phyloP scores from a whole-genome alignment of 23 red algal species.

The Gracilaria gracilis region DNA sequence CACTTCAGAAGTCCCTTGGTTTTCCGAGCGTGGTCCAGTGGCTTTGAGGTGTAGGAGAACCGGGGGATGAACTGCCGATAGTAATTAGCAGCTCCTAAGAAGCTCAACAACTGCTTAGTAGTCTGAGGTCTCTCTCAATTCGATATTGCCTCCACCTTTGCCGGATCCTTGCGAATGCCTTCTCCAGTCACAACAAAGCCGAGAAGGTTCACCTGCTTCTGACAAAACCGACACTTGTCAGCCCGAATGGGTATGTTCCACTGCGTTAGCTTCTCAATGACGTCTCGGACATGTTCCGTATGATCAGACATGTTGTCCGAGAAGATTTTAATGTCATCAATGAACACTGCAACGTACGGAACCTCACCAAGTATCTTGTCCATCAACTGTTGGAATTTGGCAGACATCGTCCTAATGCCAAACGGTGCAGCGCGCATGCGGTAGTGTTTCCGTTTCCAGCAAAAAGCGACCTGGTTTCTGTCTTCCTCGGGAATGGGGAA shows the following conservation, averaged over 20 bases:
- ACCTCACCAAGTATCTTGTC: conserved; percentile 14
- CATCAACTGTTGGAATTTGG: conserved; percentile 17
- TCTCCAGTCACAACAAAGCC: conserved; percentile 1
- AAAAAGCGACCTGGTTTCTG: neutral
- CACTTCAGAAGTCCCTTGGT: neutral
- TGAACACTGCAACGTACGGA: conserved; percentile 15
- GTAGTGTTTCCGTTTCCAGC: neutral
- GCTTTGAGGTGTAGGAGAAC: neutral
- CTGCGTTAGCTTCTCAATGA: neutral
- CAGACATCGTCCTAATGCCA: conserved; percentile 42
- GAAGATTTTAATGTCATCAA: conserved; percentile 34
- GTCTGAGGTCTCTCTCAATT: conserved; percentile 21
- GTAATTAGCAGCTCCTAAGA: neutral
- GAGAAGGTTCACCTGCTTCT: conserved; percentile 16
- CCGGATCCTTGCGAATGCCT: conserved; percentile 26
- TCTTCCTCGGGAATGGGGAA: conserved; percentile 27
- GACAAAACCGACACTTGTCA: conserved; percentile 1
- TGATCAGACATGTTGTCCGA: neutral
- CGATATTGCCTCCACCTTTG: conserved; percentile 1
- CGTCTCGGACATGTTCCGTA: neutral
- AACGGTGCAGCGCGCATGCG: conserved; percentile 4
- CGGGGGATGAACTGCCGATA: conserved; percentile 16
- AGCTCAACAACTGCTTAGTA: conserved; percentile 14
- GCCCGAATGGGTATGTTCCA: conserved; percentile 23
- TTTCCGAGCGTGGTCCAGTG: neutral